These are phyloP conservation scores for Gloeopeniophorella convolvens DNA, from an alignment of 768 basidiomycete genomes.

Conservation along the genomic window DNA sequence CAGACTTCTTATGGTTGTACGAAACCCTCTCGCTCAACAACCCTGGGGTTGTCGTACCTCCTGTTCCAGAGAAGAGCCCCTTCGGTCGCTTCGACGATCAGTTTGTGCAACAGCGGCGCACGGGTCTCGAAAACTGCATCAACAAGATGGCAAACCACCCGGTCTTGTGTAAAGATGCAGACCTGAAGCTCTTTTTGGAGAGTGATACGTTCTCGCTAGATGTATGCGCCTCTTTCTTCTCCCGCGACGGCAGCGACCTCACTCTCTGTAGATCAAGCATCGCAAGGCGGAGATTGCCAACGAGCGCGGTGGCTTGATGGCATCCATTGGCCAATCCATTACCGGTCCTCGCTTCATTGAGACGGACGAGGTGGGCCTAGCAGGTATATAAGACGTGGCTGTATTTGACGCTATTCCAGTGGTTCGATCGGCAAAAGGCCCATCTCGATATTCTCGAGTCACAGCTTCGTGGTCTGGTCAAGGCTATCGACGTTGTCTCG, in stretches of 20 bases:
- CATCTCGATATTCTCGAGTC: conserved; percentile 88
- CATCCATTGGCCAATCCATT: conserved; percentile 73
- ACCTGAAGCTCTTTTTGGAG: conserved; percentile 87
- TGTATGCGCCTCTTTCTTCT: conserved; percentile 41
- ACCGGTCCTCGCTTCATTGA: conserved; percentile 80
- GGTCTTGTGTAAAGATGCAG: conserved; percentile 79
- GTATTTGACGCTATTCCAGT: conserved; percentile 39
- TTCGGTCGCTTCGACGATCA: conserved; percentile 91
- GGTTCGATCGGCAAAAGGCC: conserved; percentile 84
- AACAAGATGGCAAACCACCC: conserved; percentile 93
- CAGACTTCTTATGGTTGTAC: conserved; percentile 96
- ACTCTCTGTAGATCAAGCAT: conserved; percentile 68
- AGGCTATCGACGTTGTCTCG: conserved; percentile 79
- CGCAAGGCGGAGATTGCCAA: conserved; percentile 69
- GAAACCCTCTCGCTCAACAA: conserved; percentile 85
- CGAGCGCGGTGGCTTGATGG: conserved; percentile 78
- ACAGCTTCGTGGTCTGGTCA: conserved; percentile 80
- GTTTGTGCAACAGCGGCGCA: conserved; percentile 82
- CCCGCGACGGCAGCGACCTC: background rate
- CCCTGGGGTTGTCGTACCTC: conserved; percentile 95
- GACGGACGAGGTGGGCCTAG: conserved; percentile 64
- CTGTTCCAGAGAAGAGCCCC: conserved; percentile 90
- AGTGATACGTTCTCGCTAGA: conserved; percentile 88
- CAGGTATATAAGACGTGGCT: background rate
- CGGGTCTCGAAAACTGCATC: conserved; percentile 83